Conservation (phyloP, 2,329 filamentous ascomycete genomes). For the Talaromyces sp. region DNA sequence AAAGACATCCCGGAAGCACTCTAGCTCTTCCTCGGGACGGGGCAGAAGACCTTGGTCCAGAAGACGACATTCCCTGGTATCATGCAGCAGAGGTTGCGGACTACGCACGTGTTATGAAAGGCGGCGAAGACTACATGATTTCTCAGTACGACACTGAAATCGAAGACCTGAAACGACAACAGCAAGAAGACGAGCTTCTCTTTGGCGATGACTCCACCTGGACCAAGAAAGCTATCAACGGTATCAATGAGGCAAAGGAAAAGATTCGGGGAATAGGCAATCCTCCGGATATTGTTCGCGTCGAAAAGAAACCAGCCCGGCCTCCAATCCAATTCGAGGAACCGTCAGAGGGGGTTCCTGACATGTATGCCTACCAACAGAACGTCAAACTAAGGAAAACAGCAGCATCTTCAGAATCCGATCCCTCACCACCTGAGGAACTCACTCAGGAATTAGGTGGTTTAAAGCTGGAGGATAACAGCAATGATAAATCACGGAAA, state of each 20-base stretch:
- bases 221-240: conserved; percentile 75
- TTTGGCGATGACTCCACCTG: conserved; percentile 93
- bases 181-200: conserved; percentile 81
- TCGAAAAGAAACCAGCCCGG: conserved; percentile 45
- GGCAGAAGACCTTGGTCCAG: conserved; percentile 61
- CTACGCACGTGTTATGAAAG: conserved; percentile 93
- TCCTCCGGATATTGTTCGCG: conserved; percentile 50
- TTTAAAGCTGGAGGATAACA: conserved; percentile 15
- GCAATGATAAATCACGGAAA: conserved; percentile 19
- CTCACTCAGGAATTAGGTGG: conserved; percentile 21
- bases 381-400: conserved; percentile 41
- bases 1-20: conserved; percentile 72
- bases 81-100: conserved; percentile 90
- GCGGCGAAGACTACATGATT: conserved; percentile 79
- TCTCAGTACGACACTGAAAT: conserved; percentile 77
- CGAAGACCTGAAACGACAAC: conserved; percentile 65
- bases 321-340: conserved; percentile 47
- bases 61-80: conserved; percentile 86
- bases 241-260: conserved; percentile 70
- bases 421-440: conserved; percentile 10
- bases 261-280: conserved; percentile 65
- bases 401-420: conserved; percentile 23
- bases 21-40: conserved; percentile 82
- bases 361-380: conserved; percentile 49
- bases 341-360: conserved; percentile 37